Conservation (phyloP, 176 grass and related monocot genomes). For the Zea mays region DNA sequence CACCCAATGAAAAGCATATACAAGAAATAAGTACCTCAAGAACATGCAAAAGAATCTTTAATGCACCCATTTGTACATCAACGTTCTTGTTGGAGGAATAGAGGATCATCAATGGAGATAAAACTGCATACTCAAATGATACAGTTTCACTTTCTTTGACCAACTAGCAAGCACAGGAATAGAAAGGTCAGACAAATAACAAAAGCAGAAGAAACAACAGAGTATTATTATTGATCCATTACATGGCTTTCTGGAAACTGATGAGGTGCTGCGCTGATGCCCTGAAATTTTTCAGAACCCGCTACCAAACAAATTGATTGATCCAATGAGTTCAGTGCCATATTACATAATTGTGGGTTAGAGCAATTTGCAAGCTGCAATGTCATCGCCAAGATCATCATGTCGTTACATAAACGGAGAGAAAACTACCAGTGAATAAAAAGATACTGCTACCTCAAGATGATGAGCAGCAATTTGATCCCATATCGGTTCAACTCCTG, state of each 20-base stretch:
- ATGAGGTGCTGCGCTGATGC: slow-evolving; percentile 52
- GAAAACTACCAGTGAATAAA: slow-evolving; percentile 33
- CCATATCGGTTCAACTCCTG: slow-evolving; percentile 93
- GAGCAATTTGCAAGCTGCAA: slow-evolving; percentile 83
- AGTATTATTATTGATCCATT: slow-evolving; percentile 16
- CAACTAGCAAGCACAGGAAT: slow-evolving; percentile 56
- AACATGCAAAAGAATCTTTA: slow-evolving; percentile 99
- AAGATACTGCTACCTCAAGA: slow-evolving; percentile 69
- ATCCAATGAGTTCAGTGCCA: slow-evolving; percentile 92
- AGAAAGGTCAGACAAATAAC: slow-evolving; percentile 41
- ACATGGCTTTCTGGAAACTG: slow-evolving; percentile 52
- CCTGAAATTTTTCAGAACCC: slow-evolving; percentile 83
- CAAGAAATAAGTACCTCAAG: slow-evolving; percentile 71
- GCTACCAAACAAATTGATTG: slow-evolving; percentile 94
- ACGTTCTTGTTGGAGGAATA: slow-evolving; percentile 77
- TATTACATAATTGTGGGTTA: slow-evolving; percentile 76
- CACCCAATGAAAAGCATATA: slow-evolving; percentile 32
- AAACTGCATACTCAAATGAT: slow-evolving; percentile 88
- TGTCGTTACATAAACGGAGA: slow-evolving; percentile 26
- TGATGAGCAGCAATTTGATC: slow-evolving; percentile 89
- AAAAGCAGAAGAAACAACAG: slow-evolving; percentile 11
- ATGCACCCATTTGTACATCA: slow-evolving; percentile 79
- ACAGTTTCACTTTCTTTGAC: slow-evolving; percentile 62
- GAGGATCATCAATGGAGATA: slow-evolving; percentile 82
- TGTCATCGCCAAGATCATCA: slow-evolving; percentile 32